These are phyloP conservation scores for Sporobolomyces roseus DNA, from an alignment of 768 basidiomycete genomes.

Conservation along the genomic window DNA sequence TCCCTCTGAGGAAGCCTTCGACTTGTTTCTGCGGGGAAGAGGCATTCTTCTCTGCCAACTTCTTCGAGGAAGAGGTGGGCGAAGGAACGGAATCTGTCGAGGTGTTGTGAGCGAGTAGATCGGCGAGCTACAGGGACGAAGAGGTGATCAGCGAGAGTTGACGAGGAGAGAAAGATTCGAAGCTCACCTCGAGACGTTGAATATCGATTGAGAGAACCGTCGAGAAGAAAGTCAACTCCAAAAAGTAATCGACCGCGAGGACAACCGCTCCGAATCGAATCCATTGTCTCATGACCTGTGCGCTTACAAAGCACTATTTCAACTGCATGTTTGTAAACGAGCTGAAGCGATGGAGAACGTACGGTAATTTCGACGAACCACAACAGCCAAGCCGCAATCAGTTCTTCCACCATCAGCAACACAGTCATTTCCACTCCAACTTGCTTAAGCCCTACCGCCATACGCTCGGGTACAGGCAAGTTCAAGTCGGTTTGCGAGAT, in stretches of 20 bases:
- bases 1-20: background rate
- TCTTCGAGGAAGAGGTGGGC: constrained; percentile 46
- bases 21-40: background rate
- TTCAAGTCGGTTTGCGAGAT: constrained; percentile 80
- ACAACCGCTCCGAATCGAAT: constrained; percentile 91
- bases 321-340: background rate
- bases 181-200: constrained; percentile 74
- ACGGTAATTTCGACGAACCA: constrained; percentile 61
- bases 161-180: too few relatives aligned
- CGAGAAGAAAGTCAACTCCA: constrained; percentile 92
- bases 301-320: background rate
- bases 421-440: constrained; percentile 88
- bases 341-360: background rate
- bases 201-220: constrained; percentile 94
- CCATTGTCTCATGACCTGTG: constrained; percentile 67
- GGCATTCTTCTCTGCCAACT: background rate
- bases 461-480: constrained; percentile 81
- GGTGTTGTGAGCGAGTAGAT: constrained; percentile 69
- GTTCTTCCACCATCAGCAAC: constrained; percentile 83
- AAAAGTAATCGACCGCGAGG: constrained; percentile 92
- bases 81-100: constrained; percentile 51
- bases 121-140: constrained; percentile 61
- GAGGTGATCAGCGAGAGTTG: constrained; percentile 6
- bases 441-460: constrained; percentile 80
- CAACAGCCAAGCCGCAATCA: constrained; percentile 70